Evolutionary conservation across 83 land plant genomes (phyloP), one percentile per base, ranked within the genome.

Genomic region (Picea abies): DNA sequence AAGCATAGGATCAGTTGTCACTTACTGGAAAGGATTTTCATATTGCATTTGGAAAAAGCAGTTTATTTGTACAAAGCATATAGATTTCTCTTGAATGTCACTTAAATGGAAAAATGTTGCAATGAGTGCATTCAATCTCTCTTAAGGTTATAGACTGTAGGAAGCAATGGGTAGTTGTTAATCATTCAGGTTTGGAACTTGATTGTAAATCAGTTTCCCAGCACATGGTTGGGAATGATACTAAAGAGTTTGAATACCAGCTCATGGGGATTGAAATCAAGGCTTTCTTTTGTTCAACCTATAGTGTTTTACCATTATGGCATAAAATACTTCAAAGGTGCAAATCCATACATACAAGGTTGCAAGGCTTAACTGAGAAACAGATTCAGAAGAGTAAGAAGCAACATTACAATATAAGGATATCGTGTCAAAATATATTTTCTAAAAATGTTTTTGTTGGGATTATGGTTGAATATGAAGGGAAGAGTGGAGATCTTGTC

Each of bases 291-390:
- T 93, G 93, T 93, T 88, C 91, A 26, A 87, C 91, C 0, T 91
- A 89, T 63, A 83, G 68, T 63, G 83, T 91, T 73, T 80, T 85
- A 69, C 95, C 93, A n/a, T 47, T 91, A 41, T 93, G 93, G 95
- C 91, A 84, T 26, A 85, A 61, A 29, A 81, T 80, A 16, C 91
- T 87, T 80, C 84, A 88, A 87, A 85, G 78, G 82, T 91, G 89
- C 65, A 86, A 83, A 69, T 58, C 23, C 7, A 75, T 82, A 71
- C 89, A 90, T 80, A 26, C 14, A 19, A 89, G 84, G 66, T 80
- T 91, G 81, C 88, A 88, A 71, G 14, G 68, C 49, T 86, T 93
- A 79, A 87, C 88, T 15, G 67, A 84, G 64, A 90, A 89, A 12
- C 79, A 89, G 29, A 52, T 92, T 60, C 20, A 68, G 23, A 76